Evolutionary conservation across 352 stramenopile genomes (phyloP), one percentile per base, ranked within the genome.

Genomic region (Phytopythium delawarense): DNA sequence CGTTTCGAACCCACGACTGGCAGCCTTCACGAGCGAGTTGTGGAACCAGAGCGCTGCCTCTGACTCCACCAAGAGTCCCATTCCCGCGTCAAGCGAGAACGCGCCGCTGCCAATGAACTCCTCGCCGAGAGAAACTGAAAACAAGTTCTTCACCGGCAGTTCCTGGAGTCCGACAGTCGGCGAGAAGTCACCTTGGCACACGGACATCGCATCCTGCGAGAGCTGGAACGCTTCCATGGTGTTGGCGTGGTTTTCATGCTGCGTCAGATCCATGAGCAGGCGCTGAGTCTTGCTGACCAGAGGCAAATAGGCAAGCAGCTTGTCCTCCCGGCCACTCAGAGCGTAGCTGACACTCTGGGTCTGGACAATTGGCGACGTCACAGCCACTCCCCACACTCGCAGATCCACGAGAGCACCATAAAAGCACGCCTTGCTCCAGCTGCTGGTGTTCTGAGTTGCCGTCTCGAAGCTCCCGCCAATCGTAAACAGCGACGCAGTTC

Each of bases 301-400:
- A 9, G 84, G 85, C 42, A 88, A 90, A 53, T 96, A 94, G 13
- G 78, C 83, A 20, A 91, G 57, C 32, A 96, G 61, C 39, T 80
- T 68, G 0, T 49, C 57, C 81, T 78, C 72, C 64, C 60, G 56
- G 59, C 68, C 81, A 34, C 62, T 76, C 48, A 78, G 77, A 39
- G 60, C 69, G 20, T 62, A 64, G 52, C 15, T 62, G 39, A 80
- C 58, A 25, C 67, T 74, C 15, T 40, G 56, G 6, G 4, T 25
- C 37, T 66, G 34, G 59, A 70, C 53, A 49, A 48, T 59, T 8
- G 59, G n/a, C n/a, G 63, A 44, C 7, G 51, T 44, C n/a, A 32
- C 46, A 1, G 77, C 40, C 20, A 61, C 71, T 21, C 76, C 79
- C 83, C 83, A 96, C 63, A 94, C 69, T 12, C 84, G 76, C 12